These are phyloP conservation scores for Arbutus unedo DNA, from an alignment of 148 eudicot species.

Conservation along the genomic window DNA sequence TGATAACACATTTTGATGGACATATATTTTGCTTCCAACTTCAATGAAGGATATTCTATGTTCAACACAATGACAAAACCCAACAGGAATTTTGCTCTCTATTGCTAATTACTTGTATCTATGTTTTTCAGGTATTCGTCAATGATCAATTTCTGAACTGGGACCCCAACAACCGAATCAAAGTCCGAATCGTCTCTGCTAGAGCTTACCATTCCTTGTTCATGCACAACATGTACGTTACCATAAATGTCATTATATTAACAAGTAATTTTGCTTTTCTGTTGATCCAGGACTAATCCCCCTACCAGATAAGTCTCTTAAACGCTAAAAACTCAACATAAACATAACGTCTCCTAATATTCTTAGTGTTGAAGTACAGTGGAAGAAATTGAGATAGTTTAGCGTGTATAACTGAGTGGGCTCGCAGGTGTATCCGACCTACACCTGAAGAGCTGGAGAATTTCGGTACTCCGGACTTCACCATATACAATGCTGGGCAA, in stretches of 20 bases:
- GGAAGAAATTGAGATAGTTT: slow-evolving; percentile 13
- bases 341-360: background rate
- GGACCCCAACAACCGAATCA: slow-evolving; percentile 73
- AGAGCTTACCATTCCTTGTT: slow-evolving; percentile 89
- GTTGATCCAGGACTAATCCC: slow-evolving; percentile 17
- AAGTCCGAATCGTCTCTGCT: slow-evolving; percentile 81
- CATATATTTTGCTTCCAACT: background rate
- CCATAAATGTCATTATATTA: background rate
- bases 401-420: slow-evolving; percentile 51
- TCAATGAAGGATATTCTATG: background rate
- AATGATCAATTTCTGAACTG: slow-evolving; percentile 81
- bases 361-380: background rate
- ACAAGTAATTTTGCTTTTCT: background rate
- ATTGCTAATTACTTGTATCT: background rate
- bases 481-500: slow-evolving; percentile 83
- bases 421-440: slow-evolving; percentile 87
- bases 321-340: slow-evolving; percentile 6
- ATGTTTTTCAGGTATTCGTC: slow-evolving; percentile 52
- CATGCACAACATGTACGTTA: slow-evolving; percentile 86
- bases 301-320: slow-evolving; percentile 33
- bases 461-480: slow-evolving; percentile 80
- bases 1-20: background rate
- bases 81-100: background rate
- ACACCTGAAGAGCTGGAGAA: slow-evolving; percentile 72
- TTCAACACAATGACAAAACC: background rate